Conservation (phyloP, 352 stramenopile species). For the Phytophthora pinifolia region DNA sequence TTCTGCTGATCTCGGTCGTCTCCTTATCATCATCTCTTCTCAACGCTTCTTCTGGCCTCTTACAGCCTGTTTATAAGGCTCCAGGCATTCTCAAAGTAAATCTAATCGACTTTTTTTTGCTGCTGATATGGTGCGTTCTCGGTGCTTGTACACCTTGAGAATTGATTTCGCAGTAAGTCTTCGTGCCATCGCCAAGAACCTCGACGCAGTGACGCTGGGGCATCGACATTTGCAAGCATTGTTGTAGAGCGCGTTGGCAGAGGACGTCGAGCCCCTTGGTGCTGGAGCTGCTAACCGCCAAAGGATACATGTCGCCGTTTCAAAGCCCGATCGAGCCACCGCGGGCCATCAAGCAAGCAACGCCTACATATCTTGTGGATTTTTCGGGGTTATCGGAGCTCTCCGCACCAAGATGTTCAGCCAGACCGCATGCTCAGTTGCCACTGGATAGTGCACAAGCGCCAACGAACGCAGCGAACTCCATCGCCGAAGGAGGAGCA, state of each 20-base stretch:
- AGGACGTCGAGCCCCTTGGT: background rate
- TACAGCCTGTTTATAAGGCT: background rate
- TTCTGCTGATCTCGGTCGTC: constrained; percentile 1
- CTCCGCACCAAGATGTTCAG: too few species aligned
- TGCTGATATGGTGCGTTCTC: background rate
- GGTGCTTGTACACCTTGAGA: too few species aligned
- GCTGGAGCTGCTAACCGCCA: background rate
- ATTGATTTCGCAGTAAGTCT: too few species aligned
- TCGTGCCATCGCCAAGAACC: too few species aligned
- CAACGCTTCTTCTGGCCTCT: background rate
- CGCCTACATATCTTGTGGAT: too few species aligned
- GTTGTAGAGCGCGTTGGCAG: background rate
- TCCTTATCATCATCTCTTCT: background rate
- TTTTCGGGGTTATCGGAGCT: too few species aligned
- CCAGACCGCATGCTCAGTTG: background rate
- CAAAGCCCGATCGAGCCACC: background rate
- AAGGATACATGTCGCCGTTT: background rate
- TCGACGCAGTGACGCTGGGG: background rate
- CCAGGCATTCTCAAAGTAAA: too few species aligned
- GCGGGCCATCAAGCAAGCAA: too few species aligned
- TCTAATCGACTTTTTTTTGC: too few species aligned
- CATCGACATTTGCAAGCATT: background rate
- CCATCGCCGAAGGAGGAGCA: too few species aligned
- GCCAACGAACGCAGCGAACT: too few species aligned
- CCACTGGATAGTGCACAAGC: background rate